Evolutionary conservation across 2,329 filamentous ascomycete genomes (phyloP).

Genomic region (Ceratocystis harringtonii): DNA sequence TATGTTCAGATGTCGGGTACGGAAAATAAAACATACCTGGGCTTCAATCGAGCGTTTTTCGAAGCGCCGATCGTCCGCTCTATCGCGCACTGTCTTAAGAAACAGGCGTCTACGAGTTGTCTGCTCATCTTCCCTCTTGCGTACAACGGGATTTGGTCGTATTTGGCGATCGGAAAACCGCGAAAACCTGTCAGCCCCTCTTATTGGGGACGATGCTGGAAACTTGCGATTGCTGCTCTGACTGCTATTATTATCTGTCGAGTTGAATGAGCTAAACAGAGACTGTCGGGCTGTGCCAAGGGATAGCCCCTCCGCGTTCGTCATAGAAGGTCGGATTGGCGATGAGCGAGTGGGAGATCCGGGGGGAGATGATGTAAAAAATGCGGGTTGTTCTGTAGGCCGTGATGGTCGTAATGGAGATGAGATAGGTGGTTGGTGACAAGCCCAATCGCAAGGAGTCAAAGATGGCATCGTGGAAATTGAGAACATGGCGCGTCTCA

Average conservation of each 20-base stretch:
- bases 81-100: slow-evolving; percentile 48
- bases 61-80: slow-evolving; percentile 45
- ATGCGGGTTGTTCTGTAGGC: slow-evolving; percentile 13
- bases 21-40: slow-evolving; percentile 23
- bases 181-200: slow-evolving; percentile 21
- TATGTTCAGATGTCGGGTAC: not conserved
- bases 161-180: slow-evolving; percentile 40
- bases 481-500: slow-evolving; percentile 27
- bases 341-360: slow-evolving; percentile 9
- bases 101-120: slow-evolving; percentile 54
- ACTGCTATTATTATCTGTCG: not conserved
- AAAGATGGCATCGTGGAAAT: slow-evolving; percentile 31
- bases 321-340: slow-evolving; percentile 24
- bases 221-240: not conserved
- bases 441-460: slow-evolving; percentile 28
- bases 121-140: slow-evolving; percentile 44
- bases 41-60: slow-evolving; percentile 48
- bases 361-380: slow-evolving; percentile 13
- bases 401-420: slow-evolving; percentile 47
- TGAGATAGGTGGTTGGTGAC: slow-evolving; percentile 26
- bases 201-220: slow-evolving; percentile 2
- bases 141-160: slow-evolving; percentile 48
- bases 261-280: slow-evolving; percentile 2
- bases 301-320: slow-evolving; percentile 14
- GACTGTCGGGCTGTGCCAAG: slow-evolving; percentile 25